Evolutionary conservation across 1,139 yeast genomes (phyloP), one percentile per base, ranked within the genome.

Genomic region (Waltiozyma sp.): DNA sequence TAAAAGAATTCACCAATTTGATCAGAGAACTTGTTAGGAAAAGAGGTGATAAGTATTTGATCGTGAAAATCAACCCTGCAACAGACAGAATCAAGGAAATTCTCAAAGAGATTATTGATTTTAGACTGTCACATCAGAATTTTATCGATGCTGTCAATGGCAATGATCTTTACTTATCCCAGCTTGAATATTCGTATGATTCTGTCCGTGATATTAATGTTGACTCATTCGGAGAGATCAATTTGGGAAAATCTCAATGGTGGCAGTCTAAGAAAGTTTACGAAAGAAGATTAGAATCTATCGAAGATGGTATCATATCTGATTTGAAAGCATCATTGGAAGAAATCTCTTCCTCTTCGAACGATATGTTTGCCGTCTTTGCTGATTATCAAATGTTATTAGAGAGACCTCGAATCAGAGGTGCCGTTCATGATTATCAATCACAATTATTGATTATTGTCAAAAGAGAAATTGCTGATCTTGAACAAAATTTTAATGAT

Each of bases 21-120:
- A 73, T 87, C 0, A 70, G 97, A 49, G 96, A 88, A 50, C 62
- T 84, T 13, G 66, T 84, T 34, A 68, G 96, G 47, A 85, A 80
- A 55, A 66, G 94, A 40, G 75, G 78, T 15, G 94, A 85, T 45
- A 80, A 78, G 49, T 83, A 83, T 56, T 72, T 82, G 28, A 72
- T 81, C 24, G 74, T 86, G 16, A 73, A 80, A 49, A 69, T 86
- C 15, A 66, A 68, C 33, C 72, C 77, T 18, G 59, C 65, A 2
- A 75, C 80, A 26, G 56, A 56, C 0, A 60, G 58, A 16, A 55
- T 83, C 9, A 70, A 68, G 48, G 73, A 71, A 2, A 63, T 78
- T 36, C 49, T 84, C 1, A 65, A 61, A 1, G 65, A 68, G 34
- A 55, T 83, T 2, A 58, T 57, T 9, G 53, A 60, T 0, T 73